phyloP scores from a whole-genome alignment of 352 stramenopile species.

The Phytopythium litorale region DNA sequence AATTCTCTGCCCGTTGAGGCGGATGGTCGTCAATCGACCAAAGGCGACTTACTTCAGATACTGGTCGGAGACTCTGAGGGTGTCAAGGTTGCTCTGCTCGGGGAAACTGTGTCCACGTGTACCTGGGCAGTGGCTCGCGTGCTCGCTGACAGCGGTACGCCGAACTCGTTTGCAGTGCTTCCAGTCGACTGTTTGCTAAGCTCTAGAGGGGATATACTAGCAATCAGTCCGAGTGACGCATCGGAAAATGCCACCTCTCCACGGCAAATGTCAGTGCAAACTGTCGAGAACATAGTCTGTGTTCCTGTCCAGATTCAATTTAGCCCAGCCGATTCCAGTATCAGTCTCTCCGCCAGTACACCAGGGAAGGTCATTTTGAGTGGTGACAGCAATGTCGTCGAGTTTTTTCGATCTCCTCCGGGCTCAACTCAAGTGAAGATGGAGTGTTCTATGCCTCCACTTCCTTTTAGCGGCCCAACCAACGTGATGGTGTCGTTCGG shows the following conservation, averaged over 20 bases:
- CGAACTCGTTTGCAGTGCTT: background rate
- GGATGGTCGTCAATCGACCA: background rate
- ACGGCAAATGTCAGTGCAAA: background rate
- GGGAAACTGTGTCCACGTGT: background rate
- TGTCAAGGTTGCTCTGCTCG: background rate
- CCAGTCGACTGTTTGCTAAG: conserved; percentile 7
- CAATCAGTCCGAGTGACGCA: background rate
- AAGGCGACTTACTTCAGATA: background rate
- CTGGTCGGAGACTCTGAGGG: background rate
- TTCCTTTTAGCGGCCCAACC: conserved; percentile 50
- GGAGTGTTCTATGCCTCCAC: conserved; percentile 48
- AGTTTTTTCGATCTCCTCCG: conserved; percentile 6
- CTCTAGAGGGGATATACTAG: conserved; percentile 5
- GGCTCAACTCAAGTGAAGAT: conserved; percentile 25
- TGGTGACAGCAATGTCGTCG: conserved; percentile 8
- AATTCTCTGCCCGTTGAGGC: background rate
- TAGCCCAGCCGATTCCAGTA: conserved; percentile 1
- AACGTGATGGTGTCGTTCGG: conserved; percentile 41
- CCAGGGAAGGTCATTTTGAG: conserved; percentile 36
- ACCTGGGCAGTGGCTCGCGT: conserved; percentile 38
- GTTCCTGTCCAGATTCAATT: conserved; percentile 2
- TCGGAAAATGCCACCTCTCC: background rate
- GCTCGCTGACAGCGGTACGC: background rate
- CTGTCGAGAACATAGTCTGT: background rate
- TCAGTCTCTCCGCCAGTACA: conserved; percentile 24